phyloP scores from a whole-genome alignment of 1,284 basidiomycete species.

The Apiotrichum sp. region DNA sequence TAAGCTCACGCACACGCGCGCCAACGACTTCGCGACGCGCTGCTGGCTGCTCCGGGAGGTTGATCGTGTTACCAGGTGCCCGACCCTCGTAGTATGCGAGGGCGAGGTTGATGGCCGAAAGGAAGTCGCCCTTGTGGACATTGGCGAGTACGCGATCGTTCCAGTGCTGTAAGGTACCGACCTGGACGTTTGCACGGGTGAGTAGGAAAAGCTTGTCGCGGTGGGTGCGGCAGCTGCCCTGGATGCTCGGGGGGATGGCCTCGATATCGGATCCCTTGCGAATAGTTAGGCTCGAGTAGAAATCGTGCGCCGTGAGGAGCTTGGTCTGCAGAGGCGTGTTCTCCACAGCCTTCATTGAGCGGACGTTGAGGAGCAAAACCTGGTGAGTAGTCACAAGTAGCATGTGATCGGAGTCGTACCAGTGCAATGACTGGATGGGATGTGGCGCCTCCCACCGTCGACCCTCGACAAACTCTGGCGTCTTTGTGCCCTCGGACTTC shows the following conservation, averaged over 20 bases:
- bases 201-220: constrained; percentile 88
- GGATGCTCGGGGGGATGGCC: constrained; percentile 42
- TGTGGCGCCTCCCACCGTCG: constrained; percentile 39
- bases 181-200: constrained; percentile 57
- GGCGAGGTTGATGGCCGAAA: constrained; percentile 81
- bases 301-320: constrained; percentile 38
- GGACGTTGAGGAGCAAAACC: constrained; percentile 67
- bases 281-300: constrained; percentile 19
- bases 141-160: constrained; percentile 81
- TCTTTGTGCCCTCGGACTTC: constrained; percentile 15
- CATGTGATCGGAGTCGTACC: constrained; percentile 50
- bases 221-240: constrained; percentile 71
- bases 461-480: constrained; percentile 42
- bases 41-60: constrained; percentile 64
- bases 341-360: constrained; percentile 42
- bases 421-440: constrained; percentile 47
- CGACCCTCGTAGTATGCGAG: constrained; percentile 76
- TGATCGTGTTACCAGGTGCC: constrained; percentile 79
- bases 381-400: constrained; percentile 53
- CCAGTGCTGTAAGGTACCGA: constrained; percentile 88
- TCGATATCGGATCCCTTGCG: constrained; percentile 4
- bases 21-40: constrained; percentile 64
- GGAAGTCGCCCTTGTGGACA: constrained; percentile 80
- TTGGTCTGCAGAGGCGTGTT: constrained; percentile 35
- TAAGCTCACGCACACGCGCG: constrained; percentile 69